phyloP scores from a whole-genome alignment of 2,329 filamentous ascomycete species.

The Phaeosphaeriaceae sp. region DNA sequence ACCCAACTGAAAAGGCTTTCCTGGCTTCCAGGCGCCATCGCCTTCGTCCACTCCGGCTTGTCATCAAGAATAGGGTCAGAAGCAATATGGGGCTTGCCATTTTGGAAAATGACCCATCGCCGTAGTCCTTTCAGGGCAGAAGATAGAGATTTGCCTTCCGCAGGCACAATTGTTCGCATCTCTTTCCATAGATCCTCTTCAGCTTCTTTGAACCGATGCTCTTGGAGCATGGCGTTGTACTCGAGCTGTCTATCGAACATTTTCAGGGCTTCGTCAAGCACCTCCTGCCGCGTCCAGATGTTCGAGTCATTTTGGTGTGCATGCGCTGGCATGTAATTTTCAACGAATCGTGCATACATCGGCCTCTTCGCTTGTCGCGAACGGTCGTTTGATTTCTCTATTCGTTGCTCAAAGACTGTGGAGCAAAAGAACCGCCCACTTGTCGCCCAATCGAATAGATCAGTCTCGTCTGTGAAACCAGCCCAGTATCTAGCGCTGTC shows the following conservation, averaged over 20 bases:
- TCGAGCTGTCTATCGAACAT: conserved; percentile 56
- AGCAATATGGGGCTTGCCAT: conserved; percentile 27
- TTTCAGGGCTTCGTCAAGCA: conserved; percentile 61
- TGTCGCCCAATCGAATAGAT: conserved; percentile 68
- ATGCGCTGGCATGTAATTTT: conserved; percentile 66
- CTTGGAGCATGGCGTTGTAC: conserved; percentile 53
- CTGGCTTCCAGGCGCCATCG: conserved; percentile 15
- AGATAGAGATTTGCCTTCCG: conserved; percentile 31
- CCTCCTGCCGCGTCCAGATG: conserved; percentile 48
- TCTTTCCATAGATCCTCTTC: conserved; percentile 52
- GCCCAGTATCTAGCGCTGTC: conserved; percentile 57
- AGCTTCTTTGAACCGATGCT: conserved; percentile 47
- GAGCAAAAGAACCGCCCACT: conserved; percentile 65
- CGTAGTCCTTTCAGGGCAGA: conserved; percentile 37
- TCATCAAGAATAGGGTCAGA: conserved; percentile 18
- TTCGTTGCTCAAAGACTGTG: conserved; percentile 37
- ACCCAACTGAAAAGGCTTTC: conserved; percentile 38
- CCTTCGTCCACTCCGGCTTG: conserved; percentile 29
- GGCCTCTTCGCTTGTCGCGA: conserved; percentile 62
- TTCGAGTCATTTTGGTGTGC: conserved; percentile 44
- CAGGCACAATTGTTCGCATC: conserved; percentile 50
- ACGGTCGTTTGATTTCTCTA: conserved; percentile 60
- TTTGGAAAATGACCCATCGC: conserved; percentile 42
- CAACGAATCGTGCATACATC: conserved; percentile 66
- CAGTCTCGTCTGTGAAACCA: conserved; percentile 62